phyloP scores from a whole-genome alignment of 2,329 filamentous ascomycete species.

The Fusarium torreyae region DNA sequence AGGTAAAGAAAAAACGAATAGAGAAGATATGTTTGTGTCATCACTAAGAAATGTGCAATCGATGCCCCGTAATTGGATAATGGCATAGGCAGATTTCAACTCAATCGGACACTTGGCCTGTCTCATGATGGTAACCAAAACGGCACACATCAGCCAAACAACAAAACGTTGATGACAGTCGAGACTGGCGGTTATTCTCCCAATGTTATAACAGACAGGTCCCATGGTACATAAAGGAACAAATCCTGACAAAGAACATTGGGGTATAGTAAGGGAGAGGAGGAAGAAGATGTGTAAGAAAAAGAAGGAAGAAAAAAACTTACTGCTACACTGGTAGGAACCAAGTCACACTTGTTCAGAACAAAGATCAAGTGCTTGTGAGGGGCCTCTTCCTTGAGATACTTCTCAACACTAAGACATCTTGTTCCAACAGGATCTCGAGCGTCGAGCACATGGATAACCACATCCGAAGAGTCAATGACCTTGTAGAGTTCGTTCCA shows the following conservation, averaged over 20 bases:
- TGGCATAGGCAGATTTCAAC: conserved; percentile 89
- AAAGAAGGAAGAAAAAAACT: conserved; percentile 64
- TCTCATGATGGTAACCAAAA: conserved; percentile 89
- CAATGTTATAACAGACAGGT: conserved; percentile 99
- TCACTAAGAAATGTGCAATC: conserved; percentile 98
- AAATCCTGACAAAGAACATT: conserved; percentile 89
- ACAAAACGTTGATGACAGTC: conserved; percentile 55
- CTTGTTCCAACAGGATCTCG: conserved; percentile 91
- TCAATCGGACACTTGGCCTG: conserved; percentile 88
- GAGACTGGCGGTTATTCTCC: conserved; percentile 81
- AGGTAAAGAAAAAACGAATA: background rate
- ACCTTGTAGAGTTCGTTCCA: conserved; percentile 98
- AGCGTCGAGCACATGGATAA: conserved; percentile 94
- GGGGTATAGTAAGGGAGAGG: conserved; percentile 63
- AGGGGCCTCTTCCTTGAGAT: conserved; percentile 90
- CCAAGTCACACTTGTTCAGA: conserved; percentile 76
- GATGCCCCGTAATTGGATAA: conserved; percentile 60
- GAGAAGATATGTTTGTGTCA: conserved; percentile 80
- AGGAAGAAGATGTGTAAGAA: conserved; percentile 46
- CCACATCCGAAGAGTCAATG: conserved; percentile 94
- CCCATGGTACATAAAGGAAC: conserved; percentile 79
- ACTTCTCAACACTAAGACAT: conserved; percentile 85
- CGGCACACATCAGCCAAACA: conserved; percentile 80
- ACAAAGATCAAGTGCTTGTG: conserved; percentile 86
- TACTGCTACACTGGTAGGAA: conserved; percentile 95